phyloP scores from a whole-genome alignment of 2,329 filamentous ascomycete species.

The Decorospora gaudefroyi region DNA sequence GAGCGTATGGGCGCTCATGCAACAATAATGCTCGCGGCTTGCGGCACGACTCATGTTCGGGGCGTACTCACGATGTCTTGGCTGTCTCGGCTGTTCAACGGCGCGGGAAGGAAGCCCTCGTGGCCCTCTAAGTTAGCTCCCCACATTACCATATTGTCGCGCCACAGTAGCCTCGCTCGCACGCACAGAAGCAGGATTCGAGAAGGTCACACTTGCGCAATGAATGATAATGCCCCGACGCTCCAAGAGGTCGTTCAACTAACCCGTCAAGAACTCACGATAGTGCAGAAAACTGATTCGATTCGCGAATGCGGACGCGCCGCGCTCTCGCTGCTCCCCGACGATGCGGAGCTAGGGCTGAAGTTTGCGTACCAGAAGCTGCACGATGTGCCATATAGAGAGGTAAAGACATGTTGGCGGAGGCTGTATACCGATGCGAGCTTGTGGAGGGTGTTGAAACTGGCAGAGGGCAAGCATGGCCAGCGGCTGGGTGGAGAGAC shows the following conservation, averaged over 20 bases:
- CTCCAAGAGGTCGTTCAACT: slow-evolving; percentile 32
- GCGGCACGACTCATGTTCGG: slow-evolving; percentile 10
- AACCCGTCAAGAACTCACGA: slow-evolving; percentile 33
- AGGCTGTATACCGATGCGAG: slow-evolving; percentile 72
- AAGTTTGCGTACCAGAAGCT: slow-evolving; percentile 67
- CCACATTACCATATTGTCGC: neutral
- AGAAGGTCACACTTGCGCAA: neutral
- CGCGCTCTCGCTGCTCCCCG: slow-evolving; percentile 44
- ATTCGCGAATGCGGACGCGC: slow-evolving; percentile 52
- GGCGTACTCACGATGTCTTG: slow-evolving; percentile 15
- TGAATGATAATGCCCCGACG: slow-evolving; percentile 23
- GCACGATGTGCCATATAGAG: slow-evolving; percentile 69
- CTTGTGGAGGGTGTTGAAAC: slow-evolving; percentile 62
- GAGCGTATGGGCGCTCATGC: slow-evolving; percentile 4
- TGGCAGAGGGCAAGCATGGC: slow-evolving; percentile 25
- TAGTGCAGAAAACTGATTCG: slow-evolving; percentile 23
- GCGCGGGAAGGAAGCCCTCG: slow-evolving; percentile 12
- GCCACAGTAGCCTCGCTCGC: too few relatives aligned
- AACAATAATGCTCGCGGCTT: slow-evolving; percentile 2
- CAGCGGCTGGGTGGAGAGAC: slow-evolving; percentile 17
- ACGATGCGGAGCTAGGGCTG: slow-evolving; percentile 57
- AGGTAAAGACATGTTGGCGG: slow-evolving; percentile 70
- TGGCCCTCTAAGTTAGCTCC: neutral
- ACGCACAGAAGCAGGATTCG: too few relatives aligned
- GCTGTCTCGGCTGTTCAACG: slow-evolving; percentile 18